These are phyloP conservation scores for Striga asiatica DNA, from an alignment of 257 asterid species.

Conservation along the genomic window DNA sequence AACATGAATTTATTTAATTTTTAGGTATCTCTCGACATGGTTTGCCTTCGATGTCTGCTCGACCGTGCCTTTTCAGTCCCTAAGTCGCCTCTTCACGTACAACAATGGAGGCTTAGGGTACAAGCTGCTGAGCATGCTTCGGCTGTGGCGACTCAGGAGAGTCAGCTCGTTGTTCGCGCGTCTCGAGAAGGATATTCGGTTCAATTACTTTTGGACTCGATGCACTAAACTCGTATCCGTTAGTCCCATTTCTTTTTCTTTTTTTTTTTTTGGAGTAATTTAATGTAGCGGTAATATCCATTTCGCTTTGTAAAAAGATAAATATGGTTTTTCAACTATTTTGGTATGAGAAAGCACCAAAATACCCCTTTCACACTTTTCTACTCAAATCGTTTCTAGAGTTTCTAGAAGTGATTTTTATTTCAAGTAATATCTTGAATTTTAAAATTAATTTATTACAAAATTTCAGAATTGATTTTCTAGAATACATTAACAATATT, in stretches of 20 bases:
- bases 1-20: background rate
- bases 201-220: conserved; percentile 86
- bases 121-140: conserved; percentile 70
- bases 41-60: conserved; percentile 73
- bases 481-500: no score
- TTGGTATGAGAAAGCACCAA: no score
- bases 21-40: conserved; percentile 83
- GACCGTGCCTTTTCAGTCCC: conserved; percentile 60
- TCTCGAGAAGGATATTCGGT: conserved; percentile 88
- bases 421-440: background rate
- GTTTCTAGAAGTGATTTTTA: no score
- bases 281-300: no score
- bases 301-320: no score
- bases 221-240: conserved; percentile 72
- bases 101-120: conserved; percentile 63
- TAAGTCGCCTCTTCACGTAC: conserved; percentile 54
- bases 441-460: no score
- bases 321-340: no score
- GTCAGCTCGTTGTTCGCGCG: conserved; percentile 86
- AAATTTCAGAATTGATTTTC: no score
- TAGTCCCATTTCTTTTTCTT: conserved; percentile 17
- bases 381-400: no score
- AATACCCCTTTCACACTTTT: no score
- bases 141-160: conserved; percentile 90
- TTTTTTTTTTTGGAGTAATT: no score